These are phyloP conservation scores for Coniophora puteana DNA, from an alignment of 1,284 basidiomycete genomes.

Conservation along the genomic window DNA sequence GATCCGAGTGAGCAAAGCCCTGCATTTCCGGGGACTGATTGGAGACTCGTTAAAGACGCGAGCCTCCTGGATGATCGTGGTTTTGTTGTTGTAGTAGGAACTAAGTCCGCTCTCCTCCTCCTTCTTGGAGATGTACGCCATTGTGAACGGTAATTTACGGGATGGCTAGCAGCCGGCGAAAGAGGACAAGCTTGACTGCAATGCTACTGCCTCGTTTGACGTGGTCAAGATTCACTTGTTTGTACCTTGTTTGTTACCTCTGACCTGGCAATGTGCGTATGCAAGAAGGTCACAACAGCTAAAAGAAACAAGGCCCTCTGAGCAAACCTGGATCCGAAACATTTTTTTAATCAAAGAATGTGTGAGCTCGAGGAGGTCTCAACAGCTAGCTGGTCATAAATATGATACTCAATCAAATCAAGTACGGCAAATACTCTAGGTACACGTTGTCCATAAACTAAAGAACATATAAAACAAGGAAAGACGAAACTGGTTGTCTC, in stretches of 20 bases:
- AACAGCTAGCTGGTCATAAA: too few species aligned
- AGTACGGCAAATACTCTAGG: too few species aligned
- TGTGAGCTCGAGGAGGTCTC: too few species aligned
- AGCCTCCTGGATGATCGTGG: constrained; percentile 96
- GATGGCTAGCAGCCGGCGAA: too few species aligned
- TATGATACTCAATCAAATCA: too few species aligned
- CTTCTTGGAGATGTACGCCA: constrained; percentile 86
- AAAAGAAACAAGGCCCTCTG: too few species aligned
- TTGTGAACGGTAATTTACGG: constrained; percentile 37
- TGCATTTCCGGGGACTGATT: constrained; percentile 95
- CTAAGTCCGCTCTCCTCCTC: constrained; percentile 88
- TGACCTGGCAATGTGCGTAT: too few species aligned
- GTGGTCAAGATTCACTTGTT: constrained; percentile 17
- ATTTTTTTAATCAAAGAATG: too few species aligned
- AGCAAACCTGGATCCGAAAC: too few species aligned
- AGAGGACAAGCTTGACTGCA: constrained; percentile 12
- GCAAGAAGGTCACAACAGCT: too few species aligned
- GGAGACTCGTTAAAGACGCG: constrained; percentile 99
- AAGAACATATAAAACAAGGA: constrained; percentile 11
- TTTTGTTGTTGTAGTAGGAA: constrained; percentile 91
- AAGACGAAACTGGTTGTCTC: constrained; percentile 4
- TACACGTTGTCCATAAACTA: constrained; percentile 5
- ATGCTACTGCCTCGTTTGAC: constrained; percentile 13
- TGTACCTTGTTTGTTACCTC: constrained; percentile 30
- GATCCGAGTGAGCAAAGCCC: constrained; percentile 93